phyloP scores from a whole-genome alignment of 768 basidiomycete genomes.

The Strobilomyces echinocephalus region DNA sequence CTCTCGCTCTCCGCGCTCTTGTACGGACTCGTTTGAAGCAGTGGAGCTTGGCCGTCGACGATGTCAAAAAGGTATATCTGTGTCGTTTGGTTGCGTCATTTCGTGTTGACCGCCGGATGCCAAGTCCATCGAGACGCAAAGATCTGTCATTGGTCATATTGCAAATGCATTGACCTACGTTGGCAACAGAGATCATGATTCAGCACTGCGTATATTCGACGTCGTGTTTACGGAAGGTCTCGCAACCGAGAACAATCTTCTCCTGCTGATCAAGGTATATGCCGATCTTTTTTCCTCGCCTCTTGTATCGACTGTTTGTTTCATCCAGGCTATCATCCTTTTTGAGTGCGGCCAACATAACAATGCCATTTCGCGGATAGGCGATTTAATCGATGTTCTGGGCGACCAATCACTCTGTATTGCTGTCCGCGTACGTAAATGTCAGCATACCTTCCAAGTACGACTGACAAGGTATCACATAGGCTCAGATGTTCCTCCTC shows the following conservation, averaged over 20 bases:
- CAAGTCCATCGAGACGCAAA: neutral
- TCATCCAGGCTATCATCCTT: slow-evolving; percentile 1
- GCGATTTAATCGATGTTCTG: neutral
- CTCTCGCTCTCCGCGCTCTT: slow-evolving; percentile 1
- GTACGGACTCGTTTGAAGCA: neutral
- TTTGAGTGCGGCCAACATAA: slow-evolving; percentile 7
- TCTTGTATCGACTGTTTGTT: neutral
- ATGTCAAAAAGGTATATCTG: slow-evolving; percentile 2
- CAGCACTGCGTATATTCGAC: slow-evolving; percentile 6
- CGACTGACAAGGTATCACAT: neutral
- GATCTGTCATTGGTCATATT: neutral
- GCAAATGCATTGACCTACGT: neutral
- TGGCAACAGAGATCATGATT: neutral
- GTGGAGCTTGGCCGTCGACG: neutral
- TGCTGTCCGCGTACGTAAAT: slow-evolving; percentile 2
- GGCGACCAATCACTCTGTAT: neutral
- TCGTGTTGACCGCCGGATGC: neutral
- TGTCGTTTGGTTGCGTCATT: neutral
- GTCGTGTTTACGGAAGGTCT: neutral
- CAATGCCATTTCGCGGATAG: slow-evolving; percentile 5
- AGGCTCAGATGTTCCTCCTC: slow-evolving; percentile 6
- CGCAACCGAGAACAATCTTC: slow-evolving; percentile 1
- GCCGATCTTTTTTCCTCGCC: rapidly evolving
- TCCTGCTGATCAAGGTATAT: slow-evolving; percentile 13
- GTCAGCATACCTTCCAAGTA: neutral